Base-by-base conservation (phyloP, 2,329 filamentous ascomycete species). In the Juglanconis sp. region DNA sequence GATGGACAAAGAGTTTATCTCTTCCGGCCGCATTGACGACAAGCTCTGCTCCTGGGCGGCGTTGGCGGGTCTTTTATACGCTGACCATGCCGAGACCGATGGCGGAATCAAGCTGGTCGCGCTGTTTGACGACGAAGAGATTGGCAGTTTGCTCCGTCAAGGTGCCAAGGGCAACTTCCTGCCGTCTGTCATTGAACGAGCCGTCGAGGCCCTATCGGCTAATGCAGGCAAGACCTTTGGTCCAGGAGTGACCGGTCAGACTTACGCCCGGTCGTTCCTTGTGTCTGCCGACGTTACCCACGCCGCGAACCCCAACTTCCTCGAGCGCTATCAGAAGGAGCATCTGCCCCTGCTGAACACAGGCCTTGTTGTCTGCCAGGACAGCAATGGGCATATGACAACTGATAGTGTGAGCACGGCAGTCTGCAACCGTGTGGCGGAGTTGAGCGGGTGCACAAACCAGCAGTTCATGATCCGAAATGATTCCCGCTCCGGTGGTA, bases 81-180 rank as follows among this genome's bases (percentile, higher is more conserved):
- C 88, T 17, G 78, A 84, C 11, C 76, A 81, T 44, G 79, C 74
- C 66, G 77, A 82, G 1, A 72, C 78, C 9, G 83, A 88, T 62
- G 83, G 87, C n/a, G 84, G 88, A 57, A 87, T 98, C 74, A 96
- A 96, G 76, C 81, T 97, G 58, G 91, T 95, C 40, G 92, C 89
- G n/a, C 87, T 97, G 68, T 98, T 98, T 70, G 95, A 98, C 71
- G 90, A 97, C 69, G 95, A 99, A 74, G 95, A 99, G 74, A 96
- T 99, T 63, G 95, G 95, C 63, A 96, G 90, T 32, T 81, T 92
- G 8, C 85, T 97, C 54, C 90, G 94, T 59, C 94, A 98, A 77
- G 95, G 95, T 63, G 95, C 95, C 5, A 83, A 85, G 56, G 88
- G 91, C 59, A 98, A 97, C 79, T 96, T 97, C 79, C 82, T 98